Base-by-base conservation (phyloP, 495 filamentous ascomycete species). In the Neurospora sp. region DNA sequence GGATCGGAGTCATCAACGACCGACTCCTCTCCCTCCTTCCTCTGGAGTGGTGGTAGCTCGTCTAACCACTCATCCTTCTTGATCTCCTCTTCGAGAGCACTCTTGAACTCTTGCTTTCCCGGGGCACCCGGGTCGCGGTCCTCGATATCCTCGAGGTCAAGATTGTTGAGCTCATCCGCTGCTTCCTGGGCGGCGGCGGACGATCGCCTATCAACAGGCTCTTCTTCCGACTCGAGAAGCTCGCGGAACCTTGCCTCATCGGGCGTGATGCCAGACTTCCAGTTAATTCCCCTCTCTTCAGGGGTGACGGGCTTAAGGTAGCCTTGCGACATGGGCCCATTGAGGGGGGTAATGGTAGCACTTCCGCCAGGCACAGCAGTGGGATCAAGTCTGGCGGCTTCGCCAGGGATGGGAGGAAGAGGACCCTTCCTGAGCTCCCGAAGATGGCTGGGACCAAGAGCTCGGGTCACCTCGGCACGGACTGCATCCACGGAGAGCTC, bases 401-500 rank as follows among this genome's bases (percentile, higher is more conserved):
- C 14, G 53, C 22, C 31, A 37, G 3, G 14, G 53, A 3, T 8
- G 27, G 53, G 27, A 65, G 53, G 53, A 65, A 65, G 53, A 31
- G 53, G 53, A 65, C 27, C 53, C 53, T 65, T 14, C 22, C 53
- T 65, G 1, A 65, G 53, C 53, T 65, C 53, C 22, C 0, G 12
- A 35, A 65, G 12, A 65, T 37, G 16, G 1, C 1, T 65, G 14
- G 53, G 53, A 37, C 53, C 31, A 65, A 27, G 22, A 18, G 53
- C 53, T 35, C 27, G 53, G 12, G 53, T 65, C 41, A 69, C 20
- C 35, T 72, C 65, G 35, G 70, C 68, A 37, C 38, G 73, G 12
- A 74, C 71, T n/a, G 83, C 81, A 22, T 84, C 80, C 10, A 89
- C 78, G 3, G 71, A 78, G 8, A 88, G 69, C 76, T 88, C 84